Evolutionary conservation across 1,284 basidiomycete genomes (phyloP), one percentile per base, ranked within the genome.

Genomic region (Leccinum griseonigrum): DNA sequence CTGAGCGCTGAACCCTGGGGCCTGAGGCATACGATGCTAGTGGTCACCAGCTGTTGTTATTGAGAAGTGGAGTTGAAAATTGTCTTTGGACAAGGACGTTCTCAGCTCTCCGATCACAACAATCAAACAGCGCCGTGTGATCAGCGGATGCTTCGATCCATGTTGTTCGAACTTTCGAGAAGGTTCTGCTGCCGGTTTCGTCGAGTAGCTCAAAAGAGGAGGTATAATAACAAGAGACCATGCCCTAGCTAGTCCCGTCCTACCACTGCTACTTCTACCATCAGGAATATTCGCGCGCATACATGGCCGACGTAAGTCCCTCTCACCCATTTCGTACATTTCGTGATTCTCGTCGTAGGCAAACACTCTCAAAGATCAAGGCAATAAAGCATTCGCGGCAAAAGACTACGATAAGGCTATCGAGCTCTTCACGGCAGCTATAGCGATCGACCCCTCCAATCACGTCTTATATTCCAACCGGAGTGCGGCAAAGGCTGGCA

Each of bases 391-490:
- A 46, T 98, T 98, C 79, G 83, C 91, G 38, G 92, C 94, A 60
- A 98, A 97, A 77, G 87, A 97, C 73, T 98, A 92, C 78, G 88
- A 93, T 77, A 87, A 85, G 64, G 96, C 96, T 10, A 94, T 96
- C 78, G 83, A 88, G 68, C 77, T 91, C 56, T 98, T 97, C 81
- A 85, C 90, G 4, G 85, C 96, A 69, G 96, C 94, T 22, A 92
- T 98, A 74, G 87, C 84, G 51, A 74, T 96, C 69, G 94, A 98
- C 78, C 80, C 90, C 2, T 80, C 79, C 51, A 94, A 95, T 73
- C 91, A 94, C 74, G 95, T 98, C 58, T 83, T 98, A 22, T 98
- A 86, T 79, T 97, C 95, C 6, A 98, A 98, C 75, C 85, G 96
- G 61, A 95, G 93, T 68, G 96, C 95, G 16, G 92, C 93, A 32